These are phyloP conservation scores for Secale cereale DNA, from an alignment of 176 grass and related monocot species.

Conservation along the genomic window DNA sequence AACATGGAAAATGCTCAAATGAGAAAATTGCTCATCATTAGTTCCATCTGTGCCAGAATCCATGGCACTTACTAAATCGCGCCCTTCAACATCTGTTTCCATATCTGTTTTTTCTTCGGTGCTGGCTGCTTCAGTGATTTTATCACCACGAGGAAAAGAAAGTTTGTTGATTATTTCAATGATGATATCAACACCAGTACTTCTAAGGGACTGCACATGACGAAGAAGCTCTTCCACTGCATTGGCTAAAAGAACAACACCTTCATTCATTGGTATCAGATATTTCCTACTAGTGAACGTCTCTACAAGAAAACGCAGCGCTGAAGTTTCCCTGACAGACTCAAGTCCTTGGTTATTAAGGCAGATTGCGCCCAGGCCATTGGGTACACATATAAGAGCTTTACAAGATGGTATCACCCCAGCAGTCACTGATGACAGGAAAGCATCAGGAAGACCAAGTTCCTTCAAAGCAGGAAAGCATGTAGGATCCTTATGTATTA, in stretches of 20 bases:
- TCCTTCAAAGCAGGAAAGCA: conserved; percentile 86
- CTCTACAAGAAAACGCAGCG: conserved; percentile 75
- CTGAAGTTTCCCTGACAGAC: conserved; percentile 80
- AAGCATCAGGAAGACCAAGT: conserved; percentile 85
- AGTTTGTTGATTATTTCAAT: conserved; percentile 96
- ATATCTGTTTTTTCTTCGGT: conserved; percentile 75
- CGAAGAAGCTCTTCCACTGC: conserved; percentile 93
- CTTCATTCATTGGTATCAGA: conserved; percentile 94
- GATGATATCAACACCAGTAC: conserved; percentile 89
- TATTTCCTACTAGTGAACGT: conserved; percentile 88
- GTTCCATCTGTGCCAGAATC: conserved; percentile 53
- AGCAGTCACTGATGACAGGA: conserved; percentile 74
- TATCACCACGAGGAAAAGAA: conserved; percentile 48
- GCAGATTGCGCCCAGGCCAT: conserved; percentile 95
- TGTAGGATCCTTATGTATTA: conserved; percentile 98
- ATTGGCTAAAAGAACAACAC: conserved; percentile 95
- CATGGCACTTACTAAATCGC: conserved; percentile 77
- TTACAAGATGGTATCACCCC: conserved; percentile 86
- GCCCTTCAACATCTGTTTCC: conserved; percentile 91
- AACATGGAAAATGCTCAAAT: conserved; percentile 94
- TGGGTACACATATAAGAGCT: conserved; percentile 88
- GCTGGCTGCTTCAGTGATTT: conserved; percentile 36
- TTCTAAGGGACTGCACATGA: conserved; percentile 89
- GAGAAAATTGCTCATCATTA: conserved; percentile 81
- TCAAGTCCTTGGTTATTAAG: conserved; percentile 88